Base-by-base conservation (phyloP, 106 monocot species). In the Amphibolis antarctica region DNA sequence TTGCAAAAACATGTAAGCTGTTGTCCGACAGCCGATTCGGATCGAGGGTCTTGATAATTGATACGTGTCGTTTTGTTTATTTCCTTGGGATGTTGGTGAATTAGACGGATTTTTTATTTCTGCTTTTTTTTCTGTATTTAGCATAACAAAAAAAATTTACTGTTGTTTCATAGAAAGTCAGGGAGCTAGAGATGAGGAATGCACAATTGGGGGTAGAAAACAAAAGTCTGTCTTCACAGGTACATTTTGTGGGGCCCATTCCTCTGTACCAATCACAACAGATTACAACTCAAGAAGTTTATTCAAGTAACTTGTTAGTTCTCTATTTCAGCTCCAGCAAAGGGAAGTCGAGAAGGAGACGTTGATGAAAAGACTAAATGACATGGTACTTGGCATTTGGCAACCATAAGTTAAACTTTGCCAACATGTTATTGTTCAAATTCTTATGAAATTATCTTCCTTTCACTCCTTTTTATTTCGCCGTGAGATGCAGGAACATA, bases 201-300 rank as follows among this genome's bases (percentile, higher is more conserved):
- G 47, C 69, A 28, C 80, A 87, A 42, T 54, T 85, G 53, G 76
- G 85, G 73, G 69, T 55, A 51, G 90, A 82, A 72, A 98, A 98
- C 59, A 77, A 62, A 66, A 66, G 52, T 13, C 52, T 98, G 10
- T 61, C 75, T 18, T 74, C 75, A 17, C 78, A 75, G 90, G 96
- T 98, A 74, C 18, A 46, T 21, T 21, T 60, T 30, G 29, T 10
- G 4, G 9, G 20, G 9, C 15, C 15, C 10, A 14, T 28, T 44
- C 13, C 12, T 42, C 9, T 11, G 11, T 12, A 19, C 4, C 36
- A n/a, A n/a, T n/a, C 7, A 36, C 36, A 12, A 65, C 1, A 25
- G 13, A 0, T 21, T 28, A n/a, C 14, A n/a, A n/a, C 17, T 9
- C 4, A 5, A 46, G 26, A 17, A 24, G 26, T 66, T 50, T 29